These are phyloP conservation scores for Garcia nutans DNA, from an alignment of 345 rosid species.

Conservation along the genomic window DNA sequence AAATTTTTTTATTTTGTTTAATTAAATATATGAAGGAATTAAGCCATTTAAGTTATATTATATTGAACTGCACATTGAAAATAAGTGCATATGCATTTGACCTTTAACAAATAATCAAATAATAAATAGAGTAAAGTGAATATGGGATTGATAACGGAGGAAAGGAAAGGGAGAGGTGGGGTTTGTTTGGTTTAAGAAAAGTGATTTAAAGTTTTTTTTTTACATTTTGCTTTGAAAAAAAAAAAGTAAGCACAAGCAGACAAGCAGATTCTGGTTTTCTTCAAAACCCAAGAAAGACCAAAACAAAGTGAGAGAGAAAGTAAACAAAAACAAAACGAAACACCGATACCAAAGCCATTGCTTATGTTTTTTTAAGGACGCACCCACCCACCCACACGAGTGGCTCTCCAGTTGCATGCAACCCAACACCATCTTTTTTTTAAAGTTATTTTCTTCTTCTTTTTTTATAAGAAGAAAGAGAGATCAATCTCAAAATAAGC, in stretches of 20 bases:
- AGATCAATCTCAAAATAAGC: constrained; percentile 7
- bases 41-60: no score
- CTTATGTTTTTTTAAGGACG: constrained; percentile 21
- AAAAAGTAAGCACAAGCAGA: constrained; percentile 33
- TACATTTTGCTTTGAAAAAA: constrained; percentile 32
- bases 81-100: no score
- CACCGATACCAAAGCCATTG: constrained; percentile 30
- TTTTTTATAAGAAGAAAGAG: background rate
- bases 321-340: background rate
- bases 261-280: constrained; percentile 48
- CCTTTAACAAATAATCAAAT: no score
- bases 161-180: no score
- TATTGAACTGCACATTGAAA: no score
- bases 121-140: no score
- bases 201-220: background rate
- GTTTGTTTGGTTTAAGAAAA: no score
- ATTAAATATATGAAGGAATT: no score
- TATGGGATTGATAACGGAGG: no score
- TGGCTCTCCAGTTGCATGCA: constrained; percentile 45
- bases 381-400: constrained; percentile 60
- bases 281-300: constrained; percentile 40
- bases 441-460: background rate
- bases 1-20: no score
- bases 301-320: background rate
- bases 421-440: background rate